phyloP scores from a whole-genome alignment of 805 yeast genomes.

The Cyberlindnera mississippiensis region DNA sequence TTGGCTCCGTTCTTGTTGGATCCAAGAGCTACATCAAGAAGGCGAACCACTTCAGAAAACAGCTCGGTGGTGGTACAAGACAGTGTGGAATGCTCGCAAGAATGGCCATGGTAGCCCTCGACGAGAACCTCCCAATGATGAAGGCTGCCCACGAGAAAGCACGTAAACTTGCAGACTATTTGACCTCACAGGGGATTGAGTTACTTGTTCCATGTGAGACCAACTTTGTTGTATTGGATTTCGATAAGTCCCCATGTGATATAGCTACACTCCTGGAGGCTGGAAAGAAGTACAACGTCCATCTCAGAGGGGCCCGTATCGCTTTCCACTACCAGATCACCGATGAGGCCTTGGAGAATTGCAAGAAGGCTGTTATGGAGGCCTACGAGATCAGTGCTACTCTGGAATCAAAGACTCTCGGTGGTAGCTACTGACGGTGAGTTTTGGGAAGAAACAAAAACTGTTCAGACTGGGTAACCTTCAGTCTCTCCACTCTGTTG shows the following conservation, averaged over 20 bases:
- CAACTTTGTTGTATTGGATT: constrained; percentile 76
- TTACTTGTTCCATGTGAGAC: constrained; percentile 78
- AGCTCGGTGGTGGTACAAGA: constrained; percentile 90
- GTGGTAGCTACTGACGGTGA: constrained; percentile 1
- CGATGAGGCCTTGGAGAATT: constrained; percentile 46
- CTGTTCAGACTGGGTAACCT: neutral
- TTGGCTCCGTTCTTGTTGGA: constrained; percentile 86
- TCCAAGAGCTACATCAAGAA: constrained; percentile 50
- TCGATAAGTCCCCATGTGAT: constrained; percentile 43
- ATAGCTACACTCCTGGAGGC: constrained; percentile 48
- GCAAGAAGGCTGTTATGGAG: constrained; percentile 56
- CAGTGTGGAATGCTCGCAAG: constrained; percentile 79
- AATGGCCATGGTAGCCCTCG: constrained; percentile 78
- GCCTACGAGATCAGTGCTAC: constrained; percentile 36
- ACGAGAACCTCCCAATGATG: constrained; percentile 56
- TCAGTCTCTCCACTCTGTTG: neutral
- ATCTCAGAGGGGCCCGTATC: constrained; percentile 5
- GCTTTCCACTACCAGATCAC: constrained; percentile 9
- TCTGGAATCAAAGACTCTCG: neutral
- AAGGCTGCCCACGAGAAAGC: constrained; percentile 47
- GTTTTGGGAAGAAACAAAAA: neutral
- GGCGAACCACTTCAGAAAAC: constrained; percentile 85
- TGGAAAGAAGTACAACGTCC: constrained; percentile 58
- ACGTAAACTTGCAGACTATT: constrained; percentile 47
- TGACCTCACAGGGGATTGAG: constrained; percentile 47